Base-by-base conservation (phyloP, 2,329 filamentous ascomycete species). In the Neoascochyta sp. region DNA sequence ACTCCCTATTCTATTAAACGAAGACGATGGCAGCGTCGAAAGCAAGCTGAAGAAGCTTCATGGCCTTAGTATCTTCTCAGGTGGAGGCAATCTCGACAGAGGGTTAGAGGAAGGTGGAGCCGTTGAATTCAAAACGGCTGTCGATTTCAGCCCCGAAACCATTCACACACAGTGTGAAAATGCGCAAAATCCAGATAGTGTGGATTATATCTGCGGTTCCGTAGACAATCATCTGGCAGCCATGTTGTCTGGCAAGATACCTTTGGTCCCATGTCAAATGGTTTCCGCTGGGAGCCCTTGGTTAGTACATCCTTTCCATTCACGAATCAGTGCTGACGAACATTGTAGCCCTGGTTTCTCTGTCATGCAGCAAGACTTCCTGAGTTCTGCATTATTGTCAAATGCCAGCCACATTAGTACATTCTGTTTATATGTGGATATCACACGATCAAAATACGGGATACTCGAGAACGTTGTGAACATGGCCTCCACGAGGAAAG, bases 371-470 rank as follows among this genome's bases (percentile, higher is more conserved):
- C 45, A 45, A 0, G 60, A 80, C 45, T 78, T 71, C 46, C 64
- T 68, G 0, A 80, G 73, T 2, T 52, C 66, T 0, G 31, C 65
- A 4, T 81, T 83, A 7, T 61, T 78, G 5, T 76, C 77, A 36
- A 87, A 92, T 50, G 82, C 83, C 18, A 89, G 84, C 0, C 74
- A 92, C 16, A 75, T 92, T 0, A 85, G 83, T 0, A 83, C 83
- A 0, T 86, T 90, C 20, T 80, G 80, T 0, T 78, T 85, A 0
- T 86, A 75, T 36, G 68, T 90, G 2, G 86, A 93, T 41, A 63
- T 86, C 0, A 88, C 86, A 43, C 74, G 81, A 0, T 86, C 86
- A 0, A 70, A 75, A n/a, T 90, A 84, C 50, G 83, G 80, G 0
- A 44, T 90, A 0, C 69, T 93, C 0, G 86, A 93, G 56, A 93